Conservation (phyloP, 768 basidiomycete genomes). For the Mycena metata region DNA sequence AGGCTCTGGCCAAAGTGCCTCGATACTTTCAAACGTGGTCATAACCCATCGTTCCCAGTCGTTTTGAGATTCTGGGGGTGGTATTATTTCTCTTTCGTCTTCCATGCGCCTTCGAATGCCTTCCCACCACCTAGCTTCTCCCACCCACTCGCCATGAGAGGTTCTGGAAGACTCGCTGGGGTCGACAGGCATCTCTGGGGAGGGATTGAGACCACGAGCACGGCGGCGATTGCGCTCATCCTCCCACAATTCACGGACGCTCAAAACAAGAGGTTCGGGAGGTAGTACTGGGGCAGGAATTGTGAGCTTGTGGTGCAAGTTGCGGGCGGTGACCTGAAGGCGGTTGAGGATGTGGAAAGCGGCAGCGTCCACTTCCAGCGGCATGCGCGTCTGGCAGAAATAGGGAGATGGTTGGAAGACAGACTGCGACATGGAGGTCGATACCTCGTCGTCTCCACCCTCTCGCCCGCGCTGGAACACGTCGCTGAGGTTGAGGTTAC, state of each 20-base stretch:
- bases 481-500: constrained; percentile 82
- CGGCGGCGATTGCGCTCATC: constrained; percentile 87
- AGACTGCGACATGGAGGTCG: constrained; percentile 22
- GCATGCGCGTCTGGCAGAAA: constrained; percentile 73
- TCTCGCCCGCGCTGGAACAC: constrained; percentile 69
- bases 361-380: constrained; percentile 87
- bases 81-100: constrained; percentile 49
- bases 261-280: constrained; percentile 82
- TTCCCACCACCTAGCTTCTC: constrained; percentile 82
- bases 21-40: constrained; percentile 92
- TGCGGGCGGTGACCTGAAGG: constrained; percentile 70
- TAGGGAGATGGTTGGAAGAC: constrained; percentile 67
- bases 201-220: constrained; percentile 76
- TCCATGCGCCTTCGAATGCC: constrained; percentile 75
- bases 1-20: constrained; percentile 83
- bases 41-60: constrained; percentile 83
- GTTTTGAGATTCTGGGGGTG: constrained; percentile 24
- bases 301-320: constrained; percentile 74
- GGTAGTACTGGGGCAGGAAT: constrained; percentile 69
- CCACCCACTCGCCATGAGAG: constrained; percentile 73
- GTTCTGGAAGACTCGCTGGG: constrained; percentile 74
- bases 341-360: constrained; percentile 91
- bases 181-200: constrained; percentile 80
- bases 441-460: constrained; percentile 50
- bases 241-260: constrained; percentile 96